phyloP scores from a whole-genome alignment of 2,329 filamentous ascomycete genomes.

The Aureobasidium sp. region DNA sequence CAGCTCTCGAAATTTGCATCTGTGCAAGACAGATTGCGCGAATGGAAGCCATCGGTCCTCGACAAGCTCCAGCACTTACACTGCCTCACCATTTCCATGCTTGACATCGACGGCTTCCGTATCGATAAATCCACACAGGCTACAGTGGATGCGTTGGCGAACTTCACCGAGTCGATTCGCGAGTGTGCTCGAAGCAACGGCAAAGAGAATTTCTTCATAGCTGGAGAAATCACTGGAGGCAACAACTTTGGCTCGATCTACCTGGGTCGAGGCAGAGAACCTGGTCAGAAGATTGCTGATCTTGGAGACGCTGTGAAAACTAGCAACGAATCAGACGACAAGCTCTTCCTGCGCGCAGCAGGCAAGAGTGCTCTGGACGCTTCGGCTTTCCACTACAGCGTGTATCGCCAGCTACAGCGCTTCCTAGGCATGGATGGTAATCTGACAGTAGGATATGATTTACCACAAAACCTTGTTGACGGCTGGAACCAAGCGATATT shows the following conservation, averaged over 20 bases:
- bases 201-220: conserved; percentile 56
- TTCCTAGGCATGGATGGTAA: conserved; percentile 54
- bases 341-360: conserved; percentile 41
- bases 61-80: conserved; percentile 52
- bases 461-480: conserved; percentile 42
- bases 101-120: conserved; percentile 60
- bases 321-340: conserved; percentile 35
- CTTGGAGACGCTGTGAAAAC: conserved; percentile 40
- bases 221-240: conserved; percentile 56
- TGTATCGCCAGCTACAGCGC: conserved; percentile 51
- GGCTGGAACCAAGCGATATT: conserved; percentile 49
- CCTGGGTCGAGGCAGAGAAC: conserved; percentile 52
- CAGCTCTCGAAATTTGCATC: conserved; percentile 59
- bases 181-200: conserved; percentile 48
- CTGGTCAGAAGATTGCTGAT: conserved; percentile 41
- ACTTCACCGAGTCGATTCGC: conserved; percentile 49
- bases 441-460: conserved; percentile 33
- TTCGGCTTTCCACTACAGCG: conserved; percentile 55
- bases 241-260: conserved; percentile 54
- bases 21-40: conserved; percentile 58
- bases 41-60: conserved; percentile 52
- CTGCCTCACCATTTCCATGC: conserved; percentile 52
- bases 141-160: conserved; percentile 52
- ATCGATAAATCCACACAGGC: conserved; percentile 59
- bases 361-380: conserved; percentile 49